Conservation (phyloP, 2,329 filamentous ascomycete genomes). For the Penicillium crustosum region DNA sequence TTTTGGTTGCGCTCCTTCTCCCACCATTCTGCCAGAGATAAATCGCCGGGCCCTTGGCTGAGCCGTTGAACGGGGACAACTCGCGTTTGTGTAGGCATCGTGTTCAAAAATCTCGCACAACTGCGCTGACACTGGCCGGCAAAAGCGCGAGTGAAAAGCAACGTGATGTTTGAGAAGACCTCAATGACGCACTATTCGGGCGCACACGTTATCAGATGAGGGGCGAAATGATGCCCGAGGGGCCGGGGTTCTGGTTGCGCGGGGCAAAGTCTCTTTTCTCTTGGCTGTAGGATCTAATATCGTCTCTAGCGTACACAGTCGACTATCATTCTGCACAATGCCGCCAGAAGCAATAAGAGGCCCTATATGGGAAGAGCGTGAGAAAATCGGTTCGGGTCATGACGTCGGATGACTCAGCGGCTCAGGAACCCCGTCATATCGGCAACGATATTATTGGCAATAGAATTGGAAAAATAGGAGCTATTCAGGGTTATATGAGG, state of each 20-base stretch:
- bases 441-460: not conserved
- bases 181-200: conserved; percentile 23
- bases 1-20: conserved; percentile 34
- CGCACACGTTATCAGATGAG: conserved; percentile 17
- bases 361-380: conserved; percentile 12
- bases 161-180: conserved; percentile 22
- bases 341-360: conserved; percentile 6
- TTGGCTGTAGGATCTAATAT: not conserved
- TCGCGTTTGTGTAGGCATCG: conserved; percentile 31
- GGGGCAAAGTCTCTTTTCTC: not conserved
- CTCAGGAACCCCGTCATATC: conserved; percentile 1
- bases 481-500: not conserved
- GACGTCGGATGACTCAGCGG: conserved; percentile 29
- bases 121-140: conserved; percentile 34
- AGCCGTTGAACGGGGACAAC: conserved; percentile 42
- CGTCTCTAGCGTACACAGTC: conserved; percentile 9
- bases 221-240: conserved; percentile 14
- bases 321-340: conserved; percentile 15
- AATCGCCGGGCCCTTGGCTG: conserved; percentile 34
- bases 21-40: conserved; percentile 43
- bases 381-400: conserved; percentile 16
- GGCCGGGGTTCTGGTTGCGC: conserved; percentile 8
- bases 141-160: conserved; percentile 30
- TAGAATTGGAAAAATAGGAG: not conserved
- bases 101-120: conserved; percentile 26